A percentile compares a stretch with the other conserved stretches of the same genome.
phyloP scores from a whole-genome alignment of 2,329 filamentous ascomycete species.

The Cercospora zeina region DNA sequence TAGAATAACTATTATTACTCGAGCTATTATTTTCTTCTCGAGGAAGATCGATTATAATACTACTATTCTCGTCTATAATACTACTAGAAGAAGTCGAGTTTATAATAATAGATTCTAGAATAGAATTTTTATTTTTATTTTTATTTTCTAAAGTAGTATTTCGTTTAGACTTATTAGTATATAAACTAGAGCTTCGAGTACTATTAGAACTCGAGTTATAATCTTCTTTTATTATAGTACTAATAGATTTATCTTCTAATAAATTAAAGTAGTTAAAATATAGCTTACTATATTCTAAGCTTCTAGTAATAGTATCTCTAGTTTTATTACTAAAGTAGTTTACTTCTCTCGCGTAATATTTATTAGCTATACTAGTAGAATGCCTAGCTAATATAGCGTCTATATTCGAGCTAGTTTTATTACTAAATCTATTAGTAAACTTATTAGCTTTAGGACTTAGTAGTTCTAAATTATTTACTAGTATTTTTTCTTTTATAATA shows the following conservation, averaged over 20 bases:
- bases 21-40: neutral
- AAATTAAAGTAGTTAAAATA: neutral
- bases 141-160: neutral
- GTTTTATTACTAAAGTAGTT: neutral
- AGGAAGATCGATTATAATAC: neutral
- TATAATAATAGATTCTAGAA: neutral
- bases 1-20: neutral
- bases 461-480: neutral
- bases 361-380: neutral
- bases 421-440: neutral
- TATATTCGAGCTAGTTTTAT: neutral
- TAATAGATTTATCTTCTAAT: neutral
- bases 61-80: neutral
- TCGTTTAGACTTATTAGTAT: neutral
- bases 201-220: neutral
- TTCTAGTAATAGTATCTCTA: neutral
- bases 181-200: neutral
- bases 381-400: neutral
- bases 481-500: neutral
- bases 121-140: neutral
- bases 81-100: neutral
- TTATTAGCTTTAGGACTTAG: neutral
- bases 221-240: neutral
- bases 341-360: neutral
- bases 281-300: neutral